Percentiles rank a stretch among this genome's conserved stretches.
Conservation (phyloP, 768 basidiomycete genomes). For the Punctularia strigosozonata region DNA sequence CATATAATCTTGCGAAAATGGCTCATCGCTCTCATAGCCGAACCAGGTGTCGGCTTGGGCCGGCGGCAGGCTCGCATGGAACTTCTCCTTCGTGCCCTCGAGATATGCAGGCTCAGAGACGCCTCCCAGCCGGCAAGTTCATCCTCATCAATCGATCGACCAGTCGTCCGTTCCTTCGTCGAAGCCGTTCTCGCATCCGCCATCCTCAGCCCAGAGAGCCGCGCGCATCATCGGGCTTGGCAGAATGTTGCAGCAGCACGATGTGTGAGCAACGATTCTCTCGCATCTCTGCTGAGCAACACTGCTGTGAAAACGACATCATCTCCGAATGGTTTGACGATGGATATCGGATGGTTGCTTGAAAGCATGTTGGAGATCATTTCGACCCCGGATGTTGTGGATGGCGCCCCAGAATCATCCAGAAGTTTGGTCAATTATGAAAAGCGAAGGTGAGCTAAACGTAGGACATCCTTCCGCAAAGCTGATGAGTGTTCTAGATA, state of each 20-base stretch:
- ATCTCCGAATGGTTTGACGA: slow-evolving; percentile 42
- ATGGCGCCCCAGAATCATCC: slow-evolving; percentile 38
- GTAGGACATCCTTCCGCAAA: too few species aligned
- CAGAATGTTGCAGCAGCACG: slow-evolving; percentile 55
- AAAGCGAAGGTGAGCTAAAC: slow-evolving; percentile 53
- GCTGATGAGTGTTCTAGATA: slow-evolving; percentile 32
- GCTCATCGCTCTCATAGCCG: slow-evolving; percentile 58
- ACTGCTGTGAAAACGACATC: slow-evolving; percentile 32
- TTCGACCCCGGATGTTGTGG: slow-evolving; percentile 58
- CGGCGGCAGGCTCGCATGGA: slow-evolving; percentile 66
- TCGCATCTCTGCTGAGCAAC: slow-evolving; percentile 42
- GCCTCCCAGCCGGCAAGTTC: slow-evolving; percentile 26
- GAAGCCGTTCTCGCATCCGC: slow-evolving; percentile 71
- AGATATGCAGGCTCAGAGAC: slow-evolving; percentile 57
- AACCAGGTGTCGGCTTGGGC: slow-evolving; percentile 50
- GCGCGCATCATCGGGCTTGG: slow-evolving; percentile 73
- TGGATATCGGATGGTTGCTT: slow-evolving; percentile 75
- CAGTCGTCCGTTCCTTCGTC: slow-evolving; percentile 68
- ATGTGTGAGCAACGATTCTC: slow-evolving; percentile 49
- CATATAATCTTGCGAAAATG: slow-evolving; percentile 72
- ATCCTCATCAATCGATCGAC: slow-evolving; percentile 35
- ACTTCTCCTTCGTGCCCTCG: slow-evolving; percentile 55
- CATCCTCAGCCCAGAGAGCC: slow-evolving; percentile 65
- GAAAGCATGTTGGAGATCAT: slow-evolving; percentile 76
- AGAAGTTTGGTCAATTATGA: slow-evolving; percentile 66